A percentile compares a stretch with the other conserved stretches of the same genome.
Evolutionary conservation across 768 basidiomycete genomes (phyloP).

Genomic region (Pleurotus sapidus): DNA sequence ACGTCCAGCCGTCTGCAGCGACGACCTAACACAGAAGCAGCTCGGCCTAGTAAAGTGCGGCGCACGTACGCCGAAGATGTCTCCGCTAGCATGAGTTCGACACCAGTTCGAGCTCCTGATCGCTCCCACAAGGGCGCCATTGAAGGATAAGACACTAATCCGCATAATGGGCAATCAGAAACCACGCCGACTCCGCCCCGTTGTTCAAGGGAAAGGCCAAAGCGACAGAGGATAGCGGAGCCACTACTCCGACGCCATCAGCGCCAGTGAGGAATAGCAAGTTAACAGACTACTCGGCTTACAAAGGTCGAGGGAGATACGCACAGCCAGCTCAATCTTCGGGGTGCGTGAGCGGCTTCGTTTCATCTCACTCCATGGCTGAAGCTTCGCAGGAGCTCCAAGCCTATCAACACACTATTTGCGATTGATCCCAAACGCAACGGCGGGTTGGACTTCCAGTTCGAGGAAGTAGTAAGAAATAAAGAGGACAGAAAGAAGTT

Average conservation of each 20-base stretch:
- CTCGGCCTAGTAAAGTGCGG: conserved; percentile 2
- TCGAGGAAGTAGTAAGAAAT: conserved; percentile 72
- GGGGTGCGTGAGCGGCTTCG: conserved; percentile 10
- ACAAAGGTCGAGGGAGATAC: conserved; percentile 62
- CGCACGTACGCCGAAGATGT: conserved; percentile 1
- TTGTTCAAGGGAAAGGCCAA: conserved; percentile 10
- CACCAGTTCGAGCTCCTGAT: neutral
- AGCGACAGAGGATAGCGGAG: neutral
- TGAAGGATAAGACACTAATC: neutral
- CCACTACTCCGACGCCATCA: neutral
- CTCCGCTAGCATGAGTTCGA: neutral
- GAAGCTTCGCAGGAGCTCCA: conserved; percentile 16
- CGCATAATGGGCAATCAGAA: neutral
- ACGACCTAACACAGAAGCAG: neutral
- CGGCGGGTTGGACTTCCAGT: conserved; percentile 63
- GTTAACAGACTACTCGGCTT: conserved; percentile 39
- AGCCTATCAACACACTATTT: conserved; percentile 62
- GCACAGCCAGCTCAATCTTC: conserved; percentile 33
- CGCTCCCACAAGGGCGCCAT: neutral
- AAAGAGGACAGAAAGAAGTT: conserved; percentile 62
- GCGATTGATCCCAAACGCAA: conserved; percentile 67
- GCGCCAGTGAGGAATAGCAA: neutral
- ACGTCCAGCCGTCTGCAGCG: conserved; percentile 14
- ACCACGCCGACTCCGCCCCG: neutral
- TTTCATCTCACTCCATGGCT: neutral